Evolutionary conservation across 306 rosid species (phyloP), one percentile per base, ranked within the genome.

Genomic region (Heteromeles arbutifolia): DNA sequence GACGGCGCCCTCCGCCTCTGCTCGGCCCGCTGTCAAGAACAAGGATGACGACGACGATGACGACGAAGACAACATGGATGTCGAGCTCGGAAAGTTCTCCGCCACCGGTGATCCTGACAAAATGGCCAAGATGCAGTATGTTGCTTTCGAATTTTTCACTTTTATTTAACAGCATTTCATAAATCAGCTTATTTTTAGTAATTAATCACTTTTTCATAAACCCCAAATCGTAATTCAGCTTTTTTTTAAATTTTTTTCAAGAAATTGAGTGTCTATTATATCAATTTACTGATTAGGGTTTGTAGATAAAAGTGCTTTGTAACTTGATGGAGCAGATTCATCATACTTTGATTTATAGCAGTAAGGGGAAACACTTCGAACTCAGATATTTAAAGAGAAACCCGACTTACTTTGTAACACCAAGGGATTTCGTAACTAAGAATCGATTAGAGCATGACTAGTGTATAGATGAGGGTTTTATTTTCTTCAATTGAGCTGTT

Each of bases 121-220:
- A 77, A 88, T 88, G 93, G 96, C 96, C 62, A 90, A 78, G 89
- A 94, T 94, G 98, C 97, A 94, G 97, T 90, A 69, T 58, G 86
- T 62, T 70, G 2, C 39, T 39, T 31, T 14, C 44, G 31, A 11
- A 8, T 41, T 19, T 59, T 2, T 74, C 4, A 22, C 7, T 19
- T 26, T 44, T 75, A 22, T 37, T 57, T 11, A 29, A 19, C 3
- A 59, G 24, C 22, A 8, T 56, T 34, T 41, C 3, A 19, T 3
- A 12, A 26, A 25, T 41, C 15, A 25, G 56, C 5, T 24, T 9
- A 34, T 73, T 39, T 39, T 54, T 8, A 39, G 0, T 2, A 39
- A 39, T 39, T 39, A 9, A 39, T 39, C 44, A 39, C 44, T 39
- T 39, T 39, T 39, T 39, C 44, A 8, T 39, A 39, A 39, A 39